A percentile compares a stretch with the other conserved stretches of the same genome.
Evolutionary conservation across 805 yeast genomes (phyloP).

Genomic region (Monosporozyma yasuniensis): DNA sequence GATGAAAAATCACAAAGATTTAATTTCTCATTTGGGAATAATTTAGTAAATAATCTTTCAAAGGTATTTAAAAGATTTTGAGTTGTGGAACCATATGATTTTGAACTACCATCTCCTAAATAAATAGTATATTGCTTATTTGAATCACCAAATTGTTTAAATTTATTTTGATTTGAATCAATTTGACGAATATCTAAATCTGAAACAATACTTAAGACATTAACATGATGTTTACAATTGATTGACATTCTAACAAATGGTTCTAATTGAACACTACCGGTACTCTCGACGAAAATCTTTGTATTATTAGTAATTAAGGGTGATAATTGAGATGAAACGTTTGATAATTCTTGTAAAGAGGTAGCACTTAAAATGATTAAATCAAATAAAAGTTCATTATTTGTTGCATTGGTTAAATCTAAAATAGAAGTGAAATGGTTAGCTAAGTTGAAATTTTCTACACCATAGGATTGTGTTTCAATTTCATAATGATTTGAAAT

Average conservation of each 20-base stretch:
- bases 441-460: conserved; percentile 17
- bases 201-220: conserved; percentile 49
- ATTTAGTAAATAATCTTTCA: conserved; percentile 24
- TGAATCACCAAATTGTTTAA: conserved; percentile 23
- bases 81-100: conserved; percentile 16
- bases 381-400: conserved; percentile 26
- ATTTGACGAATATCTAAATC: conserved; percentile 47
- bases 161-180: conserved; percentile 21
- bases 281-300: conserved; percentile 54
- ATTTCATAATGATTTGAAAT: conserved; percentile 14
- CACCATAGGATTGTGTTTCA: conserved; percentile 24
- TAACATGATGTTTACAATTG: conserved; percentile 30
- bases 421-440: conserved; percentile 23
- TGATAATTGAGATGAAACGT: conserved; percentile 32
- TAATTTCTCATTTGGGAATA: conserved; percentile 32
- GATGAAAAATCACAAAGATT: conserved; percentile 26
- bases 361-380: conserved; percentile 39
- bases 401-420: conserved; percentile 8
- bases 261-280: conserved; percentile 65
- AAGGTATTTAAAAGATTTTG: conserved; percentile 22
- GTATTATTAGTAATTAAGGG: conserved; percentile 37
- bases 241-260: conserved; percentile 49
- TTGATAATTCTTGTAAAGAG: conserved; percentile 45
- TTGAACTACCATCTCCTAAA: conserved; percentile 30
- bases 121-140: conserved; percentile 35